Conservation (phyloP, 805 yeast genomes). For the Candida tibetensis region DNA sequence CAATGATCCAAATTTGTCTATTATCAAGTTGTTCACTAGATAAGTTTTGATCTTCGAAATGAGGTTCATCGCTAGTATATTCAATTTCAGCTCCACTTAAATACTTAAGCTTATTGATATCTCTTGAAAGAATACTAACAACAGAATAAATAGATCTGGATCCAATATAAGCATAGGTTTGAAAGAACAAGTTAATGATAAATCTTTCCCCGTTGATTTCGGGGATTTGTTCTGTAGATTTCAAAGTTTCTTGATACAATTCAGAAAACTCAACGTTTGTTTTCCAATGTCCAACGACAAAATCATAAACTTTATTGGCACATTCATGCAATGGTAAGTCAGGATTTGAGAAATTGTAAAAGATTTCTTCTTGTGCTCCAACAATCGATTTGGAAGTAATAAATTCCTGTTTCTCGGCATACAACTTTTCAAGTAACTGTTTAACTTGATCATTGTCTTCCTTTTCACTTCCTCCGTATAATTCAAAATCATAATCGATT, state of each 20-base stretch:
- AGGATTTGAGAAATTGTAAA: slow-evolving; percentile 34
- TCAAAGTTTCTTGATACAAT: slow-evolving; percentile 29
- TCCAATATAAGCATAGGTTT: slow-evolving; percentile 77
- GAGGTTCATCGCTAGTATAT: slow-evolving; percentile 31
- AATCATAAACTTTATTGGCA: slow-evolving; percentile 40
- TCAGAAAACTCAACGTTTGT: slow-evolving; percentile 35
- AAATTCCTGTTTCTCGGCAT: slow-evolving; percentile 22
- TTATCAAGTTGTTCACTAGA: slow-evolving; percentile 20
- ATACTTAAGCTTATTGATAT: slow-evolving; percentile 37
- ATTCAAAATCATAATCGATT: slow-evolving; percentile 32
- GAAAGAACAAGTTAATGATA: slow-evolving; percentile 60
- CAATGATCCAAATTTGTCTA: slow-evolving; percentile 38
- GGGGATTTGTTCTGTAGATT: slow-evolving; percentile 15
- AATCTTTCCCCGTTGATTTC: slow-evolving; percentile 30
- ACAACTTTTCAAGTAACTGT: slow-evolving; percentile 24
- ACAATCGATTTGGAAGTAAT: slow-evolving; percentile 17
- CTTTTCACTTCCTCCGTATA: slow-evolving; percentile 28
- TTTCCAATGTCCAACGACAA: slow-evolving; percentile 39
- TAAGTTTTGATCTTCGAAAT: slow-evolving; percentile 27
- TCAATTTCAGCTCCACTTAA: slow-evolving; percentile 32
- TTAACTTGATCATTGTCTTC: slow-evolving; percentile 24
- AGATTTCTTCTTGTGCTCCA: slow-evolving; percentile 39
- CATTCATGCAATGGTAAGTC: slow-evolving; percentile 36
- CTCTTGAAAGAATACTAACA: slow-evolving; percentile 40
- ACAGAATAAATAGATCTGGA: slow-evolving; percentile 72